These are phyloP conservation scores for Penicillium sp. DNA, from an alignment of 2,329 filamentous ascomycete species.

Conservation along the genomic window DNA sequence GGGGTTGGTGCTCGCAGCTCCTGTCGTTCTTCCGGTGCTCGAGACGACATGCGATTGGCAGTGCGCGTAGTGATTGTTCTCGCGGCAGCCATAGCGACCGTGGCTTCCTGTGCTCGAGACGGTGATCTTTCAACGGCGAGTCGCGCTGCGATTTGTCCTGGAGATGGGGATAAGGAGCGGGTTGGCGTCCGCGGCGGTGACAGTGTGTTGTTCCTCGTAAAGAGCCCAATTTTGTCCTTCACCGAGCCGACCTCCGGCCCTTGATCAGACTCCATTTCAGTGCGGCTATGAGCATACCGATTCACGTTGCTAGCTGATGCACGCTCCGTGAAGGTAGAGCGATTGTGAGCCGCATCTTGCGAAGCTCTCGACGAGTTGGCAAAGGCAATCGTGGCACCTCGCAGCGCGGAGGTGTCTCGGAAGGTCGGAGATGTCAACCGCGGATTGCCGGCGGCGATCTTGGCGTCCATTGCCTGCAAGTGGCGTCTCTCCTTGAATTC, in stretches of 20 bases:
- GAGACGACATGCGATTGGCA: slow-evolving; percentile 14
- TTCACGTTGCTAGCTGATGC: slow-evolving; percentile 16
- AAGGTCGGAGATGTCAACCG: slow-evolving; percentile 20
- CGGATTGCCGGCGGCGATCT: slow-evolving; percentile 25
- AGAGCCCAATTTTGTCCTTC: slow-evolving; percentile 34
- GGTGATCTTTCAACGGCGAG: slow-evolving; percentile 29
- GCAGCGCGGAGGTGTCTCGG: slow-evolving; percentile 28
- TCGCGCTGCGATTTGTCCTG: slow-evolving; percentile 32
- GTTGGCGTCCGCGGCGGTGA: slow-evolving; percentile 8
- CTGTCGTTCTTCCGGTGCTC: slow-evolving; percentile 8
- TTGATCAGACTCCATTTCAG: slow-evolving; percentile 18
- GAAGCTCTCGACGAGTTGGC: slow-evolving; percentile 16
- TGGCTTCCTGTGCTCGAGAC: slow-evolving; percentile 12
- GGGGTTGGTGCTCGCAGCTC: slow-evolving; percentile 23
- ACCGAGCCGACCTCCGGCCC: slow-evolving; percentile 33
- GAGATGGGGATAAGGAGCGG: slow-evolving; percentile 15
- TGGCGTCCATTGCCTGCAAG: slow-evolving; percentile 23
- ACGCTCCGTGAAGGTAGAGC: slow-evolving; percentile 14
- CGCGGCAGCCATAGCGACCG: slow-evolving; percentile 7
- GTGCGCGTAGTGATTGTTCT: slow-evolving; percentile 15
- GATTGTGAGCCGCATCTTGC: slow-evolving; percentile 13
- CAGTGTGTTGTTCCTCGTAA: slow-evolving; percentile 20
- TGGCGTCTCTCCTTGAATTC: not conserved
- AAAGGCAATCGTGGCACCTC: slow-evolving; percentile 36
- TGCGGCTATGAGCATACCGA: slow-evolving; percentile 11